Evolutionary conservation across 208 protist genomes (phyloP), one percentile per base, ranked within the genome.

Genomic region (Crithidia brevicula): DNA sequence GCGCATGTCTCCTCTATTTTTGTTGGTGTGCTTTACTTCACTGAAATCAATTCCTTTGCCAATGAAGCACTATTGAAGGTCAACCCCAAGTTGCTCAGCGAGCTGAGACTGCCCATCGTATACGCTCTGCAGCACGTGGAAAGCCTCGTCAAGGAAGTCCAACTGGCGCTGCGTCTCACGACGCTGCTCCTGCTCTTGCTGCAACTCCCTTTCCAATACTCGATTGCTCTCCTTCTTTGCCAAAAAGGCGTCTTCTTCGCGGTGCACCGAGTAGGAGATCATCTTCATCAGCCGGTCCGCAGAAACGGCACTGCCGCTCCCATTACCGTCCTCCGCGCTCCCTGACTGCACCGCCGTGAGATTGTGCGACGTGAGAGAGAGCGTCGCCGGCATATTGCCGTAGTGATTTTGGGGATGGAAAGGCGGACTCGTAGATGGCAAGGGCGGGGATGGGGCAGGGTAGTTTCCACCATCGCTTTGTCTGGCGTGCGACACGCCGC

Each of bases 161-260:
- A 87, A 64, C 20, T 74, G 57, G 6, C 68, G 62, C 51, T 74
- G 52, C 27, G 65, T 76, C 13, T 59, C 64, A 16, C 67, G 66
- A 4, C 72, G 75, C 45, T 65, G 58, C 38, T 82, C 66, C 56
- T 83, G 63, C 52, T 73, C 66, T 16, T 83, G 81, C 42, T 67
- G 67, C 20, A 94, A 59, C 56, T 90, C 86, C 28, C 61, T 76
- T 54, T 92, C 86, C 43, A 94, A 72, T 16, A 86, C 78, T 10
- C 80, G 72, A 57, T 92, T 90, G 63, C 79, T 89, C 67, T 92
- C 83, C 53, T 87, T 80, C 65, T 85, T 78, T 9, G 82, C 67
- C 6, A 76, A 38, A 64, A 86, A 84, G 25, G 75, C 31, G 64
- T 94, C 86, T 31, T 70, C 60, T 49, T 92, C 84, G 23, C 74